Conservation (phyloP, 2,329 filamentous ascomycete genomes). For the Colletotrichum godetiae region DNA sequence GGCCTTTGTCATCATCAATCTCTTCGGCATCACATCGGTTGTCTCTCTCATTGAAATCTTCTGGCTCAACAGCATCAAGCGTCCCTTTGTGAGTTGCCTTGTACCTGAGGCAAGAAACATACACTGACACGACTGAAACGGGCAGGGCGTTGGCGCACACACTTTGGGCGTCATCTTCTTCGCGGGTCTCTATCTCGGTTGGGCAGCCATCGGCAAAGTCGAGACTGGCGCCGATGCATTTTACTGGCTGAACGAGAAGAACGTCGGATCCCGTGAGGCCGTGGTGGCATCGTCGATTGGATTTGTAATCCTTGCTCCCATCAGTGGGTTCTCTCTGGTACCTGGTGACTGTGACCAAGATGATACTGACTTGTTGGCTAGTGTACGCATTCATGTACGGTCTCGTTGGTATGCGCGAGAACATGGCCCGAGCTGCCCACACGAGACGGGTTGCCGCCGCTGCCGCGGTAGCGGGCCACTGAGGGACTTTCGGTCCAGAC, state of each 20-base stretch:
- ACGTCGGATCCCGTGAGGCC: conserved; percentile 56
- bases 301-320: conserved; percentile 56
- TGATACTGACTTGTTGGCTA: conserved; percentile 38
- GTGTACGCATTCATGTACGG: conserved; percentile 63
- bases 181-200: conserved; percentile 59
- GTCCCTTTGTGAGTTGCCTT: conserved; percentile 55
- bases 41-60: conserved; percentile 59
- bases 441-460: conserved; percentile 31
- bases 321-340: conserved; percentile 52
- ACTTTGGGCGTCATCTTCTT: conserved; percentile 53
- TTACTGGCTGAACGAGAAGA: conserved; percentile 61
- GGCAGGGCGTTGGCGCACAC: conserved; percentile 58
- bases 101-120: neutral
- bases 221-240: conserved; percentile 59
- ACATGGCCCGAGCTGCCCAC: conserved; percentile 38
- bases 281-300: conserved; percentile 56
- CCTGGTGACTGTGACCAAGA: conserved; percentile 8
- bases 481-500: conserved; percentile 36
- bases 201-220: conserved; percentile 59
- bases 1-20: conserved; percentile 57
- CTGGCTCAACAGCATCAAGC: conserved; percentile 65
- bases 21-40: conserved; percentile 56
- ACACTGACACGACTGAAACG: conserved; percentile 33
- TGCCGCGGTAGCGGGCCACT: conserved; percentile 30
- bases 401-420: conserved; percentile 61